Base-by-base conservation (phyloP, 768 basidiomycete species). In the Baorangia bicolor region DNA sequence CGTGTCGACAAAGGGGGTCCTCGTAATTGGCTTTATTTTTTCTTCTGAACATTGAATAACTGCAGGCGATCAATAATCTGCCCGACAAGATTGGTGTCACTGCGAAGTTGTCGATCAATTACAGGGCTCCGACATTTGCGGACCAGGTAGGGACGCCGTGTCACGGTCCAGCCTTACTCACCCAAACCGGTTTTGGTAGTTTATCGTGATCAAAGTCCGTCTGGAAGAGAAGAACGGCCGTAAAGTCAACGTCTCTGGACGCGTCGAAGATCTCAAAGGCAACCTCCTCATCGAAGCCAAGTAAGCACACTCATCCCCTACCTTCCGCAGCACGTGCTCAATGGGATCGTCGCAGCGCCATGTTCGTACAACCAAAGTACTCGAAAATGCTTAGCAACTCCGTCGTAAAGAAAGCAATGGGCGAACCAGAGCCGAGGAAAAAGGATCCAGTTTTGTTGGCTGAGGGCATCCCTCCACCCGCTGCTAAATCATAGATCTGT, bases 81-180 rank as follows among this genome's bases (percentile, higher is more conserved):
- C 93, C 94, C 1, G 87, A 90, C n/a, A 87, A 89, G 66, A 85
- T 98, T 38, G 96, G 92, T n/a, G 95, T 98, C 10, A 98, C 96
- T 0, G 96, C 95, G 2, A 88, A 82, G 41, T 77, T 98, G 39
- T 78, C 79, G 5, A 70, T 98, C 45, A 85, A 3, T 83, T n/a
- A n/a, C n/a, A n/a, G n/a, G n/a, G n/a, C n/a, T n/a, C n/a, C n/a
- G n/a, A n/a, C n/a, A n/a, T n/a, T 81, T 49, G 94, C 94, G 1
- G 91, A 96, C 69, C 92, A 92, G 77, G 91, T 86, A 58, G n/a
- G 35, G 73, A 13, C 2, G 3, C 28, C 0, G 5, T 5, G 4
- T 55, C 21, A 27, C 10, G n/a, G 3, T 33, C n/a, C 14, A 41
- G 1, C 27, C 7, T 14, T n/a, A 4, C 16, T 21, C 7, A 31